These are phyloP conservation scores for Phaeodactylum tricornutum DNA, from an alignment of 108 stramenopile species.

Conservation along the genomic window DNA sequence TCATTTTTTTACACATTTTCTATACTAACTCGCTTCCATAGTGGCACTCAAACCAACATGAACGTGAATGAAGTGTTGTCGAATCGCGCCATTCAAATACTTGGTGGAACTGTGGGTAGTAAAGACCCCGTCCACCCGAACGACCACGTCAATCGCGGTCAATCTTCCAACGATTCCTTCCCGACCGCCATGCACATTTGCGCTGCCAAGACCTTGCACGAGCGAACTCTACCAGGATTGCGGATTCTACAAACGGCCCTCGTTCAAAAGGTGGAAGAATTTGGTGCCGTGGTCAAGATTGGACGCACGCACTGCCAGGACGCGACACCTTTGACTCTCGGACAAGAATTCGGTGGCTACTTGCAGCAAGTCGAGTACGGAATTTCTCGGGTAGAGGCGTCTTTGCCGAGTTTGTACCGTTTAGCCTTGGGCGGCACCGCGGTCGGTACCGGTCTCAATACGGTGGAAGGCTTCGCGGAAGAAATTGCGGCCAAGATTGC, in stretches of 20 bases:
- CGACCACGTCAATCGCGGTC: conserved; percentile 97
- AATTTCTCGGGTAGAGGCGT: conserved; percentile 59
- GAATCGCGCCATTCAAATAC: conserved; percentile 92
- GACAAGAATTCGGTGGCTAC: conserved; percentile 97
- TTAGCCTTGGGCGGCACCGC: conserved; percentile 97
- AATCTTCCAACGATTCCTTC: conserved; percentile 90
- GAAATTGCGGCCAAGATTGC: conserved; percentile 88
- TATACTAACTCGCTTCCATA: too few relatives aligned
- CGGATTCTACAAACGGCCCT: conserved; percentile 57
- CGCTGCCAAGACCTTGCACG: conserved; percentile 53
- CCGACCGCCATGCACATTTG: conserved; percentile 96
- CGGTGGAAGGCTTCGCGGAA: conserved; percentile 80
- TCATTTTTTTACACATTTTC: too few relatives aligned
- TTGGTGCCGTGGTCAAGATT: conserved; percentile 87
- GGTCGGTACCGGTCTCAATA: conserved; percentile 95
- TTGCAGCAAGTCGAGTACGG: conserved; percentile 87
- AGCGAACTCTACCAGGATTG: conserved; percentile 75
- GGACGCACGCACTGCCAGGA: conserved; percentile 98
- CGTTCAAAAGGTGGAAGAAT: conserved; percentile 59
- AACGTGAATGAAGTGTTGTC: conserved; percentile 98
- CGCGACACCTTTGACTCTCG: conserved; percentile 96
- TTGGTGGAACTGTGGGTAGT: conserved; percentile 12
- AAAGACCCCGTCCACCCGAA: conserved; percentile 51
- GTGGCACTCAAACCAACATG: conserved; percentile 99
- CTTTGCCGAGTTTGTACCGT: conserved; percentile 64